Percentiles rank a stretch among this genome's conserved stretches.
Conservation (phyloP, 805 yeast species). For the Spathaspora arborariae region DNA sequence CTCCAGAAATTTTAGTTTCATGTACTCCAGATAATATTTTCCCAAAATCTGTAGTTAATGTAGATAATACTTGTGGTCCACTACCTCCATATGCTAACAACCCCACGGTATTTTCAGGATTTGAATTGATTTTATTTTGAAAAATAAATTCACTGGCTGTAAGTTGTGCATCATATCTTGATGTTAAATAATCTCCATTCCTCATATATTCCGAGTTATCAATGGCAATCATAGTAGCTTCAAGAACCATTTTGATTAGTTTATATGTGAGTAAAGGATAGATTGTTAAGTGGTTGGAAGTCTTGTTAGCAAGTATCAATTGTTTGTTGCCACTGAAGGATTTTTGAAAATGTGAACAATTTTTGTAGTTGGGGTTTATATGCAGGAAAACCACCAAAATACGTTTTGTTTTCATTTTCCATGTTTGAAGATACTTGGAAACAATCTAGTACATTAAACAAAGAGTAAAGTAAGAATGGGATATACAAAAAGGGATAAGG, state of each 20-base stretch:
- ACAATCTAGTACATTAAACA: too few relatives aligned
- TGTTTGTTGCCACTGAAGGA: neutral
- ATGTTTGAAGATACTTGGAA: neutral
- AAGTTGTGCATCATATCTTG: slow-evolving; percentile 87
- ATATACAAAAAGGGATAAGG: slow-evolving; percentile 33
- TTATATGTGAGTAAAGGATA: neutral
- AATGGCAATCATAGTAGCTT: slow-evolving; percentile 91
- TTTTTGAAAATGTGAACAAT: neutral
- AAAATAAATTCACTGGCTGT: slow-evolving; percentile 87
- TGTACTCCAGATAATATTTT: slow-evolving; percentile 81
- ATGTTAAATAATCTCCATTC: slow-evolving; percentile 88
- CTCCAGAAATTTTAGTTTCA: slow-evolving; percentile 68
- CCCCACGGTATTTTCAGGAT: slow-evolving; percentile 95
- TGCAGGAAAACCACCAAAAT: neutral
- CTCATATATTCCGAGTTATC: slow-evolving; percentile 96
- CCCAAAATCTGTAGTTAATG: slow-evolving; percentile 84
- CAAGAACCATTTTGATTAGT: slow-evolving; percentile 68
- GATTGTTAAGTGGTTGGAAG: too few relatives aligned
- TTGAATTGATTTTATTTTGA: slow-evolving; percentile 77
- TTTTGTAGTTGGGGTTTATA: too few relatives aligned
- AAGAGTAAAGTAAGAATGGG: slow-evolving; percentile 6
- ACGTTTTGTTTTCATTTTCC: neutral
- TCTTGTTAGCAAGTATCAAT: too few relatives aligned
- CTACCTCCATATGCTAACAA: slow-evolving; percentile 81
- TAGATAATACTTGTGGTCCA: slow-evolving; percentile 83